phyloP scores from a whole-genome alignment of 2,329 filamentous ascomycete species.

The Berkeleyomyces basicola region DNA sequence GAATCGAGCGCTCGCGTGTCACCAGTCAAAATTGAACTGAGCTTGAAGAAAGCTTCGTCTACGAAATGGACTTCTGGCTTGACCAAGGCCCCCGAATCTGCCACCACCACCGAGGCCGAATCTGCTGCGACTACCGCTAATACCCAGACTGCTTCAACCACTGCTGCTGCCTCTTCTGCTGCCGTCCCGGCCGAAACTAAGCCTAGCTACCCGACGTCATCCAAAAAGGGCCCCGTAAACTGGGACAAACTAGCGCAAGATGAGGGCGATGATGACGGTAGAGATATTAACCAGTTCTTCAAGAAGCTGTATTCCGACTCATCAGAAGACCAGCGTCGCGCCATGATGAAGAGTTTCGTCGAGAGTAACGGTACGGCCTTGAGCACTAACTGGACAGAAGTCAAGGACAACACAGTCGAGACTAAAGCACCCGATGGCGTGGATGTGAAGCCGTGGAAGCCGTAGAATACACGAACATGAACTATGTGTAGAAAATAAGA shows the following conservation, averaged over 20 bases:
- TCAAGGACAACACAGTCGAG: conserved; percentile 54
- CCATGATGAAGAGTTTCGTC: conserved; percentile 94
- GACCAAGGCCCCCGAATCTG: neutral
- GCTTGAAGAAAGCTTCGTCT: conserved; percentile 46
- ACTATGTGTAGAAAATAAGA: neutral
- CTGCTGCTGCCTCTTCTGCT: neutral
- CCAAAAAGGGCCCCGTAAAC: conserved; percentile 66
- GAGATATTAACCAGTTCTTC: conserved; percentile 66
- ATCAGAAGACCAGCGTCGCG: conserved; percentile 63
- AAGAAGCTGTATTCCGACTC: conserved; percentile 70
- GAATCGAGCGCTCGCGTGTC: conserved; percentile 49
- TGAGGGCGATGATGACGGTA: conserved; percentile 35
- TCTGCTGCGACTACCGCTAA: neutral
- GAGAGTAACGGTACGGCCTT: conserved; percentile 89
- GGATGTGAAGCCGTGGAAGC: conserved; percentile 53
- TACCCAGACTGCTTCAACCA: neutral
- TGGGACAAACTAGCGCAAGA: conserved; percentile 63
- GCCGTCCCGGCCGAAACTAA: conserved; percentile 10
- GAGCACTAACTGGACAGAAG: conserved; percentile 83
- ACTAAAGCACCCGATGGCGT: conserved; percentile 61
- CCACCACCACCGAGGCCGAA: conserved; percentile 19
- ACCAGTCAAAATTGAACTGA: conserved; percentile 65
- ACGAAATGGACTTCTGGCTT: conserved; percentile 47
- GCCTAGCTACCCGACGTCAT: conserved; percentile 73
- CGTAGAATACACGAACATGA: neutral